Base-by-base conservation (phyloP, 331 rosid species). In the Malus hybrid region DNA sequence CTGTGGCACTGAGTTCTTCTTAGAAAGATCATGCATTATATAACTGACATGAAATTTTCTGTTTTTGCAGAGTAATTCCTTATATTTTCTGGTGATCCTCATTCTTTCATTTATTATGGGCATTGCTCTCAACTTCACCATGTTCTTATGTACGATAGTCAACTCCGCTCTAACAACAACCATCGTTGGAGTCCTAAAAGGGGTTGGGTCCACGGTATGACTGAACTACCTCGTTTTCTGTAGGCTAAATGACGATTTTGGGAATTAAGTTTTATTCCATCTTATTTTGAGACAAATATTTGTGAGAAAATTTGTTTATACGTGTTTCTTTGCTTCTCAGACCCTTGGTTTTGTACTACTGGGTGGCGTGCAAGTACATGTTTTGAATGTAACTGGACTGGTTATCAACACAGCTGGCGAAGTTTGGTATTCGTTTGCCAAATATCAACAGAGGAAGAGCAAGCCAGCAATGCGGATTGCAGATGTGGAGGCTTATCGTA, bases 91-190 rank as follows among this genome's bases (percentile, higher is more conserved):
- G 87, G 77, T 70, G 82, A 85, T 90, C 76, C 87, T 94, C 77
- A 65, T 89, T 79, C 86, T 92, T 82, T 94, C 99, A 1, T 76
- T 94, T 91, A 85, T 90, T 78, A 92, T 94, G 97, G 97, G 92
- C 79, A 90, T 94, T 70, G 86, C 82, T 80, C 99, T 94, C 81
- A 89, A 94, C 90, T 92, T 70, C 96, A 94, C 99, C 86, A 94
- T 94, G 97, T 94, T 94, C 89, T 83, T 90, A 80, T 94, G 99
- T 81, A 92, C 99, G 78, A 79, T 92, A 68, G 96, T 90, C 78
- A 94, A 94, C 85, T 94, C 97, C 18, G 97, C 97, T 79, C 84
- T 94, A 46, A 90, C 99, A 56, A 94, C 99, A 72, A 92, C 99
- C 42, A 92, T 94, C 46, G 97, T 94, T 29, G 99, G 97, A 8